phyloP scores from a whole-genome alignment of 352 stramenopile genomes.

The Phytopythium mirpurense region DNA sequence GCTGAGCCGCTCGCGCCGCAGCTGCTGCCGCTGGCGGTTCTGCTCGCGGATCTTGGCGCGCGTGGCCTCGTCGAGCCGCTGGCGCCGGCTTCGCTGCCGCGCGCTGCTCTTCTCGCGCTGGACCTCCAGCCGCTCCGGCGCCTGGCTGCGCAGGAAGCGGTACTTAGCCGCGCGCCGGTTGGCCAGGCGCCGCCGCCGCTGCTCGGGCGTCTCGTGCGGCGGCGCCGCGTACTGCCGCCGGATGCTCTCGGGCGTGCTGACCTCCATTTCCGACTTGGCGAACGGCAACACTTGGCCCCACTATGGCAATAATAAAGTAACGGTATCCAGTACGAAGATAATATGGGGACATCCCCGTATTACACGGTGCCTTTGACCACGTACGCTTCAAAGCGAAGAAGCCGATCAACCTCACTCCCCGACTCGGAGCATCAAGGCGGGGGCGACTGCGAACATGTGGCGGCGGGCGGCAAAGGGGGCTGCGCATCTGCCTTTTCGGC shows the following conservation, averaged over 20 bases:
- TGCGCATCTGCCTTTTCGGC: background rate
- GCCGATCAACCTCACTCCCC: too few species aligned
- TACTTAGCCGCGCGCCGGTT: conserved; percentile 73
- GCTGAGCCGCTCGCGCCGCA: conserved; percentile 39
- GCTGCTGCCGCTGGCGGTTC: conserved; percentile 56
- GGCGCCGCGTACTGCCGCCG: conserved; percentile 36
- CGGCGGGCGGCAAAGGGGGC: background rate
- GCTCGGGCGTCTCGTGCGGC: conserved; percentile 33
- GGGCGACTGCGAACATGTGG: conserved; percentile 3
- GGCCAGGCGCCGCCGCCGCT: conserved; percentile 42
- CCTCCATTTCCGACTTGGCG: too few species aligned
- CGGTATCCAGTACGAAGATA: too few species aligned
- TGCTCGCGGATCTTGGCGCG: conserved; percentile 39
- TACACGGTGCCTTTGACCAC: too few species aligned
- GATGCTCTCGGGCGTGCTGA: conserved; percentile 51
- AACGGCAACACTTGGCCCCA: too few species aligned
- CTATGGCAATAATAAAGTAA: too few species aligned
- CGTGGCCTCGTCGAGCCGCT: conserved; percentile 32
- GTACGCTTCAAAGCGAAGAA: too few species aligned
- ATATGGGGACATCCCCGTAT: too few species aligned
- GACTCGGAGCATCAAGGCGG: too few species aligned
- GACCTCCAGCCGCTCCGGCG: conserved; percentile 7
- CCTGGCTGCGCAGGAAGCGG: conserved; percentile 31
- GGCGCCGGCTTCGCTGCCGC: conserved; percentile 40
- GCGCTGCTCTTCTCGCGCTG: conserved; percentile 40